Base-by-base conservation (phyloP, 129 eudicot species). In the Flaveria robusta region DNA sequence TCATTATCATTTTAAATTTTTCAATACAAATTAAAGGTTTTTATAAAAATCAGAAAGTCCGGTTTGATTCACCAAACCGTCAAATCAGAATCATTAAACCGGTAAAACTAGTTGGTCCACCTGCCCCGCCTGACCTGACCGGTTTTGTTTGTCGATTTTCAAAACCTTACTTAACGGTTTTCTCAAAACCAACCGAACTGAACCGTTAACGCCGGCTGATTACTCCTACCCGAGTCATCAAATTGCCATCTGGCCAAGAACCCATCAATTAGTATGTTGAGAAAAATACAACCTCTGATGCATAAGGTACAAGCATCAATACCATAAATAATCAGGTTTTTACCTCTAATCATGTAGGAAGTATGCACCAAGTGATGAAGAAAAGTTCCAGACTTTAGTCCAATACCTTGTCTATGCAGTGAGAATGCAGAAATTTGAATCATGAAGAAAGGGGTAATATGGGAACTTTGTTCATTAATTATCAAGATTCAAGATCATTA, bases 401-500 rank as follows among this genome's bases (percentile, higher is more conserved):
- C 18, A 22, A 11, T 75, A 75, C 24, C 52, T 45, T 74, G 70
- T 43, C 2, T 31, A 14, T 47, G 58, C 8, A 74, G 59, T 43
- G 47, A 24, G 71, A 31, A 75, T 64, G 50, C 23, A 27, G 10
- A 51, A 47, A 63, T 76, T 66, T 66, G 54, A 49, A 72, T 72
- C 39, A 55, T 31, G 9, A 19, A 66, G 26, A 68, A 55, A 43
- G 22, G 41, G 23, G 52, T 52, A 68, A 37, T 15, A 39, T 16
- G 9, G 49, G 56, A 68, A 68, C 1, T 51, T 4, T 67, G 9
- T 9, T 26, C 31, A 23, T 8, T 65, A 80, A 62, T 22, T 77
- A 77, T 45, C 81, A 77, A 77, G 42, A 68, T 29, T 70, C 75
- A 77, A 77, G 27, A 68, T 29, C 74, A 75, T 63, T 70, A 83